Conservation (phyloP, 345 rosid genomes). For the Citrus maxima region DNA sequence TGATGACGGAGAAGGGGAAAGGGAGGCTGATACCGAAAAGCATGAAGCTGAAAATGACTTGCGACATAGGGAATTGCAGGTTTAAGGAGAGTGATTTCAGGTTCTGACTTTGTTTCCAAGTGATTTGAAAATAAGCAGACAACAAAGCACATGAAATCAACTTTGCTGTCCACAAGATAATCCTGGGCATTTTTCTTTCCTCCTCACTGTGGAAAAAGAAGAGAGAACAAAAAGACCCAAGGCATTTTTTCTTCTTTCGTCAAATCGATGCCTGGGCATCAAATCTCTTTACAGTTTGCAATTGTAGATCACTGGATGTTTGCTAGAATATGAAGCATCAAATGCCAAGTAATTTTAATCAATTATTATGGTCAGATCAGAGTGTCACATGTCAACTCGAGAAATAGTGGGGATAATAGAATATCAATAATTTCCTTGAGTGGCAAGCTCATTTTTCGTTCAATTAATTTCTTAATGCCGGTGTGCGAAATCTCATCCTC, state of each 20-base stretch:
- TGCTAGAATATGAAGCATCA: background rate
- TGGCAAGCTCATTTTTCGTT: background rate
- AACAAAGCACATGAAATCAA: background rate
- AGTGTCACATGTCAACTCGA: background rate
- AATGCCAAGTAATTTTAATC: background rate
- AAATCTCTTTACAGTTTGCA: background rate
- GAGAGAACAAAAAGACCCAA: background rate
- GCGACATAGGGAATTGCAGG: background rate
- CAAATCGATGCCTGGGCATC: background rate
- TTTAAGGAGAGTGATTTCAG: background rate
- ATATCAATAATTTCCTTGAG: background rate
- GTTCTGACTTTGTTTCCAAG: background rate
- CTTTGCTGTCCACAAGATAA: background rate
- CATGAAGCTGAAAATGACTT: background rate
- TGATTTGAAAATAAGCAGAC: background rate
- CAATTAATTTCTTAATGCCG: background rate
- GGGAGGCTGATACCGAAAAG: background rate
- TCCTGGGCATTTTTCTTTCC: background rate
- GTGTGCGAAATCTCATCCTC: background rate
- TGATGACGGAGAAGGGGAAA: slow-evolving; percentile 4
- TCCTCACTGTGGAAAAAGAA: background rate
- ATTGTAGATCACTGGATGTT: background rate
- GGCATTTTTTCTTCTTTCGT: background rate
- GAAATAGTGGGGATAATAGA: background rate
- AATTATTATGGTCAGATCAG: background rate